Evolutionary conservation across 2,329 filamentous ascomycete genomes (phyloP).

Genomic region (Aureobasidium sp.): DNA sequence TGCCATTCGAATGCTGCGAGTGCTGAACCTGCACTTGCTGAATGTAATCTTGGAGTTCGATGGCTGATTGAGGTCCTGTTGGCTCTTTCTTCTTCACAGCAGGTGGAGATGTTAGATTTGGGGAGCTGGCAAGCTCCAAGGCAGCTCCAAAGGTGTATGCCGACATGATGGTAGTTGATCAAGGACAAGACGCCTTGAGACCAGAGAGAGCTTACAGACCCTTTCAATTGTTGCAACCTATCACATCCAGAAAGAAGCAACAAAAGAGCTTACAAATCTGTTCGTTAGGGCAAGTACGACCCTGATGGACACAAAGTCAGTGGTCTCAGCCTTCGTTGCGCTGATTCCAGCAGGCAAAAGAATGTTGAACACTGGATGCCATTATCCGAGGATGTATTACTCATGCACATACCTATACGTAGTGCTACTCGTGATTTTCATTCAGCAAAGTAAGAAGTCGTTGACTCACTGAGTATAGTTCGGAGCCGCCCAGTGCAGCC

Average conservation of each 20-base stretch:
- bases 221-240: not conserved
- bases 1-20: not conserved
- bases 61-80: not conserved
- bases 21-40: not conserved
- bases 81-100: not conserved
- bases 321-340: not conserved
- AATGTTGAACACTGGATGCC: not conserved
- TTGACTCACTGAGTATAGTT: not conserved
- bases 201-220: too few relatives aligned
- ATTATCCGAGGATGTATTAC: not conserved
- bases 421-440: too few relatives aligned
- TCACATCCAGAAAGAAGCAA: not conserved
- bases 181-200: not conserved
- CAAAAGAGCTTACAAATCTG: not conserved
- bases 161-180: not conserved
- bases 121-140: not conserved
- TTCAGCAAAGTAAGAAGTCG: not conserved
- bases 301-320: not conserved
- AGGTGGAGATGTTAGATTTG: not conserved
- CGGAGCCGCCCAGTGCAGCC: not conserved
- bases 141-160: slow-evolving; percentile 7
- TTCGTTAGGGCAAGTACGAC: not conserved
- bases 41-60: not conserved
- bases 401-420: not conserved
- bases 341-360: too few relatives aligned